Percentiles rank a stretch among this genome's conserved stretches.
phyloP scores from a whole-genome alignment of 2,329 filamentous ascomycete genomes.

The Elsinoe perseae region DNA sequence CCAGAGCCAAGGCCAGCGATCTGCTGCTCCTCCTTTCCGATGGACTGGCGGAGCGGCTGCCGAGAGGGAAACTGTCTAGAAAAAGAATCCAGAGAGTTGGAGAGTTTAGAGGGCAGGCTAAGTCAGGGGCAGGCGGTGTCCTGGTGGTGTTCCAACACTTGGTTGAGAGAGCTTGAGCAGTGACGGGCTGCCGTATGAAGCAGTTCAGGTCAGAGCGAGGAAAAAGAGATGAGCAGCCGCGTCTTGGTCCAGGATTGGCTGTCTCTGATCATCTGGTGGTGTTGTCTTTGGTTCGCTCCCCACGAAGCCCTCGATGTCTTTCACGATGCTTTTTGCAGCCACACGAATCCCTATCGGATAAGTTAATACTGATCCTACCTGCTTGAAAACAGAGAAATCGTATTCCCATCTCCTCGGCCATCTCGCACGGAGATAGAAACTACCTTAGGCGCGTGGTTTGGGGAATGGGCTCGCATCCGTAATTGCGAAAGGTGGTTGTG shows the following conservation, averaged over 20 bases:
- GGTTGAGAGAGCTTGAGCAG: slow-evolving; percentile 1
- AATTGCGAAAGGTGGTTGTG: slow-evolving; percentile 13
- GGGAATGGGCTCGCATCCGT: neutral
- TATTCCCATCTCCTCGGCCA: neutral
- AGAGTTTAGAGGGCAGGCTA: neutral
- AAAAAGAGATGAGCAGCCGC: slow-evolving; percentile 3
- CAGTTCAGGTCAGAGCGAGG: neutral
- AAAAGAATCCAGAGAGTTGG: slow-evolving; percentile 5
- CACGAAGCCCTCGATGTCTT: slow-evolving; percentile 3
- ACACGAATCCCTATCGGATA: neutral
- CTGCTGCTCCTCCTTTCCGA: neutral
- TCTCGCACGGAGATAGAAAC: neutral
- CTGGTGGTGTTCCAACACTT: slow-evolving; percentile 3
- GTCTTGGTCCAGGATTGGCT: slow-evolving; percentile 3
- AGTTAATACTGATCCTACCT: neutral
- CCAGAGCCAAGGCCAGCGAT: neutral
- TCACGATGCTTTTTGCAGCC: slow-evolving; percentile 4
- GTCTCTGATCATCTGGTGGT: neutral
- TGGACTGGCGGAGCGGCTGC: neutral
- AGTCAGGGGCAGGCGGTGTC: slow-evolving; percentile 6
- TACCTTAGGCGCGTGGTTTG: neutral
- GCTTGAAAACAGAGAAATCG: neutral
- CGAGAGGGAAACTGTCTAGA: neutral
- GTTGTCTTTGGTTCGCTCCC: neutral
- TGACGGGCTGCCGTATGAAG: too few relatives aligned